These are phyloP conservation scores for Salvia splendens DNA, from an alignment of 257 asterid genomes.

Conservation along the genomic window DNA sequence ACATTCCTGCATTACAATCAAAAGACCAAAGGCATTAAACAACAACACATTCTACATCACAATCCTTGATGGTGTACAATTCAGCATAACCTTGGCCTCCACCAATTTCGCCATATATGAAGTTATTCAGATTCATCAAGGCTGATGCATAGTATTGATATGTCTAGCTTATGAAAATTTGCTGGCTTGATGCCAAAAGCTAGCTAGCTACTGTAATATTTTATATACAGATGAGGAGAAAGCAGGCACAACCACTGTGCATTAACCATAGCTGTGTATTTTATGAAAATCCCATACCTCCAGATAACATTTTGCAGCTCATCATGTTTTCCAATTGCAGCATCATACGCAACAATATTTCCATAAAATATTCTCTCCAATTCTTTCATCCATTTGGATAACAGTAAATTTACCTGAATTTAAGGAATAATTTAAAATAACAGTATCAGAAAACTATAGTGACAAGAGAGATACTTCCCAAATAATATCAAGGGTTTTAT, in stretches of 20 bases:
- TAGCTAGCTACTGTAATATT: slow-evolving; percentile 6
- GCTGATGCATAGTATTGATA: not conserved
- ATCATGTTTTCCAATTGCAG: slow-evolving; percentile 84
- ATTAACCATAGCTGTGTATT: not conserved
- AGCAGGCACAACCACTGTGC: not conserved
- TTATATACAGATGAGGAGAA: slow-evolving; percentile 1
- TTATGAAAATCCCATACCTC: slow-evolving; percentile 59
- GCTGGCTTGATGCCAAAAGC: slow-evolving; percentile 16
- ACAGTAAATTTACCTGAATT: slow-evolving; percentile 80
- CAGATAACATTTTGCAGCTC: slow-evolving; percentile 80
- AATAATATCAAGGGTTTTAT: not conserved
- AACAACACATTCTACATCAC: slow-evolving; percentile 21
- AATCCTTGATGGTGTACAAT: slow-evolving; percentile 3
- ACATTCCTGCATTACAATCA: slow-evolving; percentile 60
- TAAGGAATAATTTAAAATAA: slow-evolving; percentile 25
- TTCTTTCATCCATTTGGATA: slow-evolving; percentile 91
- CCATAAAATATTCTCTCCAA: slow-evolving; percentile 94
- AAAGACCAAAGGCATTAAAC: slow-evolving; percentile 18
- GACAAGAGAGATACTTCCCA: not conserved
- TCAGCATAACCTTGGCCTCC: slow-evolving; percentile 15
- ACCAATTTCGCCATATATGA: slow-evolving; percentile 6
- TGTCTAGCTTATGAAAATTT: slow-evolving; percentile 3
- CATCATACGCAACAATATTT: slow-evolving; percentile 83
- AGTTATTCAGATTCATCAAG: slow-evolving; percentile 3
- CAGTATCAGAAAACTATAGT: slow-evolving; percentile 10